These are phyloP conservation scores for Aureoboletus auriporus DNA, from an alignment of 768 basidiomycete genomes.

Conservation along the genomic window DNA sequence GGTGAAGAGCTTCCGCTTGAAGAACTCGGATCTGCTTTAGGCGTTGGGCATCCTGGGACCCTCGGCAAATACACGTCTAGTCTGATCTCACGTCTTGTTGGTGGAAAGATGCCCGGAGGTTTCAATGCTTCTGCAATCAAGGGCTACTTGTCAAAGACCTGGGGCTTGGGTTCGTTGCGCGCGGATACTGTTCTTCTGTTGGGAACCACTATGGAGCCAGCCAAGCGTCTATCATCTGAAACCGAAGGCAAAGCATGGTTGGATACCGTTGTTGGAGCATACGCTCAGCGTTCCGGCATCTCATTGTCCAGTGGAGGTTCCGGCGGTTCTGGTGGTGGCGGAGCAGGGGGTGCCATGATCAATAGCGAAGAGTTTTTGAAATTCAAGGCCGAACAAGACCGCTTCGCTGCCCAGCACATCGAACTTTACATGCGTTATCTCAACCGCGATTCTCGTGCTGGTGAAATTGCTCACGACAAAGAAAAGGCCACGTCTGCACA, in stretches of 20 bases:
- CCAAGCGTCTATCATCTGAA: slow-evolving; percentile 90
- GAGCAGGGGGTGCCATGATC: slow-evolving; percentile 77
- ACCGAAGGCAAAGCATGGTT: slow-evolving; percentile 92
- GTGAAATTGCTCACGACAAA: slow-evolving; percentile 83
- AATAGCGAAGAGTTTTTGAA: slow-evolving; percentile 98
- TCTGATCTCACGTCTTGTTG: slow-evolving; percentile 86
- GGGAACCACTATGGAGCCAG: slow-evolving; percentile 88
- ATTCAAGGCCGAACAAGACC: slow-evolving; percentile 91
- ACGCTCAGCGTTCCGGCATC: slow-evolving; percentile 88
- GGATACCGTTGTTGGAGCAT: slow-evolving; percentile 76
- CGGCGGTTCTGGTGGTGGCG: slow-evolving; percentile 55
- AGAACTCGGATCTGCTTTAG: slow-evolving; percentile 85
- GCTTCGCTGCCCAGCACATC: slow-evolving; percentile 88
- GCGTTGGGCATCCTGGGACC: slow-evolving; percentile 74
- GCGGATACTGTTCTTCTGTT: slow-evolving; percentile 88
- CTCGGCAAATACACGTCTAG: slow-evolving; percentile 94
- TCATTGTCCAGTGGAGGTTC: slow-evolving; percentile 68
- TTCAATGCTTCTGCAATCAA: slow-evolving; percentile 95
- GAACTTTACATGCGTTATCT: slow-evolving; percentile 98
- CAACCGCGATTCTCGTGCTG: slow-evolving; percentile 86
- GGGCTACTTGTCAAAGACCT: slow-evolving; percentile 81
- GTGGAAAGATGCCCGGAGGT: slow-evolving; percentile 97
- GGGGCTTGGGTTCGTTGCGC: slow-evolving; percentile 91
- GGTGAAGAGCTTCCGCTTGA: slow-evolving; percentile 96
- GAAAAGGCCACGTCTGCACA: slow-evolving; percentile 71